Evolutionary conservation across 1,284 basidiomycete species (phyloP), one percentile per base, ranked within the genome.

Genomic region (Papiliotrema fonsecae): DNA sequence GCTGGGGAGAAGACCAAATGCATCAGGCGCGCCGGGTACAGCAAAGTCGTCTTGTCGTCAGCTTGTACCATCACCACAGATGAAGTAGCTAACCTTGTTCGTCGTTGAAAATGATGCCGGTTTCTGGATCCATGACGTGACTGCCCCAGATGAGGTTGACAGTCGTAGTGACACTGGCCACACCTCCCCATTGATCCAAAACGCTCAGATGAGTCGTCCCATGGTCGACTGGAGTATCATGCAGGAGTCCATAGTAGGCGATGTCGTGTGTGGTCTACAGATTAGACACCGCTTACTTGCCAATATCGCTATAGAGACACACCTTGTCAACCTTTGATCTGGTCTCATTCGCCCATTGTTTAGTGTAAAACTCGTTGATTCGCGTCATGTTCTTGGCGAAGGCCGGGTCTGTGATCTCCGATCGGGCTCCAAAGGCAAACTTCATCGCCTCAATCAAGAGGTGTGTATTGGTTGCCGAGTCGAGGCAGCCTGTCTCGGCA

Each of bases 191-290:
- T 59, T 79, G 78, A 72, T 96, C 92, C 2, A 92, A 76, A 11
- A 86, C 79, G 14, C 86, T 87, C 4, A 85, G 78, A 65, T 94
- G 91, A 49, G 87, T 91, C 82, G 92, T 97, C 32, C 93, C 92
- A 72, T 92, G 88, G 70, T 94, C 88, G 6, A 76, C 77, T 24
- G 78, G 78, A 21, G 87, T 73, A 57, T 90, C 89, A 60, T 82
- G 90, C 36, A 85, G 77, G 1, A 92, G 87, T 22, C 87, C 79
- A 67, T 97, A 96, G 70, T 93, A 92, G 22, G 82, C 79, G 2
- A 86, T 78, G 2, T 78, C 69, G 67, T 94, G 90, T 0, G 93
- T 94, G 2, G 64, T 75, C 64, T 88, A 19, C 82, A 87, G n/a
- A n/a, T n/a, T n/a, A n/a, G n/a, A n/a, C n/a, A n/a, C n/a, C n/a